Evolutionary conservation across 768 basidiomycete species (phyloP).

Genomic region (Favolaschia claudopus): DNA sequence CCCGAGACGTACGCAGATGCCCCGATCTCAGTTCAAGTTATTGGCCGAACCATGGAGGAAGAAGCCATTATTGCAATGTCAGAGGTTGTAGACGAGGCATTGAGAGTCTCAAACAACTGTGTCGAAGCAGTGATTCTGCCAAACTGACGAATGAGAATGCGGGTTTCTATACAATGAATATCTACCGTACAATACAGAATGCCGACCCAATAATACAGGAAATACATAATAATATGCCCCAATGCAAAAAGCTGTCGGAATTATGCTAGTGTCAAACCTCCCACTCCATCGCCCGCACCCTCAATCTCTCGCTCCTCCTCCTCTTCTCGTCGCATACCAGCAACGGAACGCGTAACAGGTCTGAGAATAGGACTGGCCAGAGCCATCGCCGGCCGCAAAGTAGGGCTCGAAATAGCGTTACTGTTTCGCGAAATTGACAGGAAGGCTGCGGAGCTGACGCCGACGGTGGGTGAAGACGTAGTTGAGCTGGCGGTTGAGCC

Average conservation of each 20-base stretch:
- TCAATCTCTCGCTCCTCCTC: slow-evolving; percentile 77
- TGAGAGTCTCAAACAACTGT: slow-evolving; percentile 44
- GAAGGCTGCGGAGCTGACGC: slow-evolving; percentile 54
- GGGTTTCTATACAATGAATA: slow-evolving; percentile 24
- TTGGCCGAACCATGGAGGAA: slow-evolving; percentile 76
- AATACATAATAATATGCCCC: slow-evolving; percentile 1
- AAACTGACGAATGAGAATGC: slow-evolving; percentile 18
- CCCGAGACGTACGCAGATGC: slow-evolving; percentile 45
- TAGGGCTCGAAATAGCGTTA: slow-evolving; percentile 76
- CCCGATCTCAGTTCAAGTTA: slow-evolving; percentile 70
- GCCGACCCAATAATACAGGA: slow-evolving; percentile 4
- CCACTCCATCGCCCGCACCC: slow-evolving; percentile 81
- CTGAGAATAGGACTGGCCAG: slow-evolving; percentile 80
- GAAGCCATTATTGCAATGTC: slow-evolving; percentile 77
- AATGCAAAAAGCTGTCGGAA: background rate
- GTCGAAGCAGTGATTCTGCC: background rate
- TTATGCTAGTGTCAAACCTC: slow-evolving; percentile 59
- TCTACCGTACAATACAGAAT: background rate
- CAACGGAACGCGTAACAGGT: slow-evolving; percentile 59
- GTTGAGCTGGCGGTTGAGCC: slow-evolving; percentile 65
- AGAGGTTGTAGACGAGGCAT: slow-evolving; percentile 66
- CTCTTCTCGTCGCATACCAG: slow-evolving; percentile 53
- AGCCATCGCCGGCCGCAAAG: slow-evolving; percentile 73
- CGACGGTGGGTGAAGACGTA: slow-evolving; percentile 76
- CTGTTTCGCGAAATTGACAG: slow-evolving; percentile 51